A percentile compares a stretch with the other conserved stretches of the same genome.
Conservation (phyloP, 2,329 filamentous ascomycete genomes). For the Botrytis galanthina region DNA sequence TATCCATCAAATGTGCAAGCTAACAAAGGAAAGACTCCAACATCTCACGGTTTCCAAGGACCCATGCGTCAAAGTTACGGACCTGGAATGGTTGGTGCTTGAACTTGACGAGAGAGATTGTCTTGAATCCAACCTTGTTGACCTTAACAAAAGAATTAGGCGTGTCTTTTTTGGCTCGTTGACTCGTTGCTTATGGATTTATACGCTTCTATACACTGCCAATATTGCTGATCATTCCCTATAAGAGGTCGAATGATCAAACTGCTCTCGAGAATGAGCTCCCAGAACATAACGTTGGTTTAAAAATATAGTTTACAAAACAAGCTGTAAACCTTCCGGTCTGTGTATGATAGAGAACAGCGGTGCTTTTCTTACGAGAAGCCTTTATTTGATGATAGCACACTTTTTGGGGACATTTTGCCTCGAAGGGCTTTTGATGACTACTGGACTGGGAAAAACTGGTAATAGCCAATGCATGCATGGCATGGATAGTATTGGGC, state of each 20-base stretch:
- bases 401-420: not conserved
- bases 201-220: slow-evolving; percentile 11
- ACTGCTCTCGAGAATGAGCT: slow-evolving; percentile 9
- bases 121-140: slow-evolving; percentile 1
- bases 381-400: slow-evolving; percentile 10
- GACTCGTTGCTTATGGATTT: slow-evolving; percentile 17
- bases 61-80: slow-evolving; percentile 48
- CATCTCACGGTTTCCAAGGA: slow-evolving; percentile 31
- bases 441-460: slow-evolving; percentile 2
- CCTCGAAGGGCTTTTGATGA: slow-evolving; percentile 3
- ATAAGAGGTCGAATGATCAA: slow-evolving; percentile 10
- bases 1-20: slow-evolving; percentile 23
- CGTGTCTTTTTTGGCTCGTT: slow-evolving; percentile 12
- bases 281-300: slow-evolving; percentile 8
- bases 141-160: not conserved
- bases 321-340: slow-evolving; percentile 8
- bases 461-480: slow-evolving; percentile 11
- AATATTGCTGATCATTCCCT: not conserved
- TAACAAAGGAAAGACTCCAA: slow-evolving; percentile 34
- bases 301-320: slow-evolving; percentile 2
- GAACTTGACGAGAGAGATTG: slow-evolving; percentile 24
- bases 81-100: slow-evolving; percentile 58
- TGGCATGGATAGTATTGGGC: slow-evolving; percentile 16
- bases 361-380: not conserved
- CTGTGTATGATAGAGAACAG: slow-evolving; percentile 11